Evolutionary conservation across 1,139 yeast species (phyloP).

Genomic region (Geotrichum histeridarum): DNA sequence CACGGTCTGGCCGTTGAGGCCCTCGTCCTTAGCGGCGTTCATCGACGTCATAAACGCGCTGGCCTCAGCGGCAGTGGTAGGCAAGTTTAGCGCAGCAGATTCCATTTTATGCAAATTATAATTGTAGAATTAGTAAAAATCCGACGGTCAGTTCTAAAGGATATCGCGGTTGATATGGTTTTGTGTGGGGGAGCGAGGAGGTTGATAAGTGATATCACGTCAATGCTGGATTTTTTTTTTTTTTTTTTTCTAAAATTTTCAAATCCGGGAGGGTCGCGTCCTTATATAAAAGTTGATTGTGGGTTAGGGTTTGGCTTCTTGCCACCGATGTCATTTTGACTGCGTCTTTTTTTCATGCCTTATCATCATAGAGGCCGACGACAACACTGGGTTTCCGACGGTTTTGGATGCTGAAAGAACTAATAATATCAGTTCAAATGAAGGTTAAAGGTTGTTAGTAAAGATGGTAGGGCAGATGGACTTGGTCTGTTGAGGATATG

Average conservation of each 20-base stretch:
- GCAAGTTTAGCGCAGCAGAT: conserved; percentile 39
- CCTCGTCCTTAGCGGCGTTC: conserved; percentile 26
- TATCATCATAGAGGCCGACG: too few species aligned
- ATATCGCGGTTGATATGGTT: too few species aligned
- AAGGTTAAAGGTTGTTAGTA: too few species aligned
- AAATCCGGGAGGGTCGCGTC: neutral
- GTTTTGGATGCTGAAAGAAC: too few species aligned
- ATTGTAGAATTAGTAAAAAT: neutral
- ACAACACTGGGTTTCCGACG: too few species aligned
- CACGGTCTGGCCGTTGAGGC: conserved; percentile 15
- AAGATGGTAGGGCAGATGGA: too few species aligned
- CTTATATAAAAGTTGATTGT: neutral
- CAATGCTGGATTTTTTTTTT: neutral
- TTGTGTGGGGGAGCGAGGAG: neutral
- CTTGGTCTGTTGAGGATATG: too few species aligned
- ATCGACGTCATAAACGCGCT: conserved; percentile 65
- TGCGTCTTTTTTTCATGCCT: neutral
- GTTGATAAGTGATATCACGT: neutral
- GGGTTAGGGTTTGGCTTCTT: neutral
- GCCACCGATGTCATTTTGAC: neutral
- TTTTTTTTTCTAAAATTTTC: neutral
- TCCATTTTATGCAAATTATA: conserved; percentile 15
- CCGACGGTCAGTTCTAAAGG: too few species aligned
- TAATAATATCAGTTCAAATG: too few species aligned
- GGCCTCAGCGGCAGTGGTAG: conserved; percentile 78